Percentiles rank a stretch among this genome's conserved stretches.
phyloP scores from a whole-genome alignment of 1,284 basidiomycete genomes.

The Ceratobasidium theobromae region DNA sequence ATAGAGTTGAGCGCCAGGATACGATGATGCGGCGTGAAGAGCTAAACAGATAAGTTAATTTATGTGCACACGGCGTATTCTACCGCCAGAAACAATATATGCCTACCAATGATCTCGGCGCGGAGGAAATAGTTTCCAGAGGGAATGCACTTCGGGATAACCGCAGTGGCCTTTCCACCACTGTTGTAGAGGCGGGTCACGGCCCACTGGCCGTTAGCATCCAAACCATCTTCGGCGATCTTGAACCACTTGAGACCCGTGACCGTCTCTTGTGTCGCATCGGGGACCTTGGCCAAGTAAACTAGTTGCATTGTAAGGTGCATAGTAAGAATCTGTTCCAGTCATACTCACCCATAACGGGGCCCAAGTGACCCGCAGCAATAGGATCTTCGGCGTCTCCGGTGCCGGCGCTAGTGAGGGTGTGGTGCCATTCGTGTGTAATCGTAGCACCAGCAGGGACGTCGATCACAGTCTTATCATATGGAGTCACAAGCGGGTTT shows the following conservation, averaged over 20 bases:
- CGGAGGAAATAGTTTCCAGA: conserved; percentile 30
- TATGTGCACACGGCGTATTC: too few relatives aligned
- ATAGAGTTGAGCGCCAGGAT: conserved; percentile 27
- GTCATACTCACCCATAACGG: conserved; percentile 21
- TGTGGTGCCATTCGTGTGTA: conserved; percentile 33
- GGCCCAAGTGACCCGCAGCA: conserved; percentile 15
- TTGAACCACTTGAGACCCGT: conserved; percentile 55
- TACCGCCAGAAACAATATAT: too few relatives aligned
- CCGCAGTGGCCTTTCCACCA: conserved; percentile 23
- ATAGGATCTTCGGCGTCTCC: conserved; percentile 34
- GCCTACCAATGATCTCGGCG: conserved; percentile 25
- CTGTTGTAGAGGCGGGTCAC: conserved; percentile 7
- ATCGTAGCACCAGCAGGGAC: conserved; percentile 34
- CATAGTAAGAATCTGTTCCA: neutral
- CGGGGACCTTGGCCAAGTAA: conserved; percentile 53
- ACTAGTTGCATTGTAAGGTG: conserved; percentile 34
- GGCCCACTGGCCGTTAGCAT: conserved; percentile 18
- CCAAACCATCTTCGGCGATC: conserved; percentile 51
- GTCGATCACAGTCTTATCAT: conserved; percentile 32
- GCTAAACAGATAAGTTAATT: neutral
- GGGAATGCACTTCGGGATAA: conserved; percentile 29
- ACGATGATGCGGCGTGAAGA: conserved; percentile 5
- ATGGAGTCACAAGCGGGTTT: conserved; percentile 34
- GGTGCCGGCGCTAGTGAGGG: conserved; percentile 20
- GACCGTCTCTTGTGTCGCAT: conserved; percentile 52